phyloP scores from a whole-genome alignment of 2,329 filamentous ascomycete genomes.

The Diplodia scrobiculata region DNA sequence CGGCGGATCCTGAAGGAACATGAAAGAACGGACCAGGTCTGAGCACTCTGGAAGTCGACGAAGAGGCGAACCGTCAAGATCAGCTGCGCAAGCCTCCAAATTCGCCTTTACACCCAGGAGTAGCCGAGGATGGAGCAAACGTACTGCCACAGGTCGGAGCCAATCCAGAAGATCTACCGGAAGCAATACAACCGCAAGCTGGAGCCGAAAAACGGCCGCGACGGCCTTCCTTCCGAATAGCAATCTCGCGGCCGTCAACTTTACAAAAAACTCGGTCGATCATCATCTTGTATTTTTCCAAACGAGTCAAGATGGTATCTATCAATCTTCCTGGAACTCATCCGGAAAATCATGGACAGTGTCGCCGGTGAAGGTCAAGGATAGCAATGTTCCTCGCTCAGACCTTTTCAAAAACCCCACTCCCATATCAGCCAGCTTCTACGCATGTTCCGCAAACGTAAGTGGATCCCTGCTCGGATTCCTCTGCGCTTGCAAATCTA shows the following conservation, averaged over 20 bases:
- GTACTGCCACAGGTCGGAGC: neutral
- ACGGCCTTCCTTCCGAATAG: neutral
- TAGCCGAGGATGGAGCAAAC: neutral
- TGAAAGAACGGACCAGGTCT: neutral
- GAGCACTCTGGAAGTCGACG: neutral
- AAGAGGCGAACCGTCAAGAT: neutral
- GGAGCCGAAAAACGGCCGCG: no score
- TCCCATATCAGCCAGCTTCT: neutral
- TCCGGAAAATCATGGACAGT: neutral
- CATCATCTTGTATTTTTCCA: neutral
- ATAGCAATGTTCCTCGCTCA: neutral
- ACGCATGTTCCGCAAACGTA: slow-evolving; percentile 12
- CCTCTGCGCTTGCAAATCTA: neutral
- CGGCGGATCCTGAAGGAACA: neutral
- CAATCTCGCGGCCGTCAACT: neutral
- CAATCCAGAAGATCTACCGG: neutral
- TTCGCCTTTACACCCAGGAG: neutral
- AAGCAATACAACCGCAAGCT: neutral
- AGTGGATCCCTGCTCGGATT: neutral
- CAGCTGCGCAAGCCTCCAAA: neutral
- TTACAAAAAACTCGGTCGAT: neutral
- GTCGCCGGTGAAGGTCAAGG: neutral
- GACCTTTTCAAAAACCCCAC: slow-evolving; percentile 8
- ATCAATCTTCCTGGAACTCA: slow-evolving; percentile 12
- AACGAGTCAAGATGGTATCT: neutral